Percentiles rank a stretch among this genome's conserved stretches.
phyloP scores from a whole-genome alignment of 768 basidiomycete genomes.

The Rhizopogon rudus region DNA sequence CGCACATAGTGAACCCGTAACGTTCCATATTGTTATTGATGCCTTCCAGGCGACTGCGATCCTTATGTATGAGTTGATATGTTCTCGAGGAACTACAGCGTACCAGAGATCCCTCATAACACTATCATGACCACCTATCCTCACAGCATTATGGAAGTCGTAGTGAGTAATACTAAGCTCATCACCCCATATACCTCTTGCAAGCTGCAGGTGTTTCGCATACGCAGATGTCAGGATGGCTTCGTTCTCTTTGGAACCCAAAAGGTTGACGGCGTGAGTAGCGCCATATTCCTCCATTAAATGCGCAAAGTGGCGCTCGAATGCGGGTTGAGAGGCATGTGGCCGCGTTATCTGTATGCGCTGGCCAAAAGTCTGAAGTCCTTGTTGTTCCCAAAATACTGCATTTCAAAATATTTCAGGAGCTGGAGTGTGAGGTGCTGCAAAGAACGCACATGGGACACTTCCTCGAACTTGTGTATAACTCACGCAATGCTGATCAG shows the following conservation, averaged over 20 bases:
- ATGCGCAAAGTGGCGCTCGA: constrained; percentile 89
- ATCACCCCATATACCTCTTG: constrained; percentile 57
- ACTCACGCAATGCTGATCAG: constrained; percentile 83
- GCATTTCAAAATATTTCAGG: constrained; percentile 11
- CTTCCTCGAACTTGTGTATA: constrained; percentile 94
- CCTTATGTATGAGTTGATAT: constrained; percentile 4
- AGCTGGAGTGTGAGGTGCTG: not conserved
- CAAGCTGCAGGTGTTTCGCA: constrained; percentile 68
- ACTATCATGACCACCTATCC: constrained; percentile 81
- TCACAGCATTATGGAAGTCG: constrained; percentile 88
- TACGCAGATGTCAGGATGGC: constrained; percentile 79
- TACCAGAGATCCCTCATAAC: constrained; percentile 72
- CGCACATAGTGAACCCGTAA: constrained; percentile 84
- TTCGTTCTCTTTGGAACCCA: constrained; percentile 92
- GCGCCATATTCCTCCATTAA: constrained; percentile 82
- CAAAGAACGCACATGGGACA: constrained; percentile 73
- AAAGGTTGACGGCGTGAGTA: constrained; percentile 85
- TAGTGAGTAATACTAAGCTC: constrained; percentile 80
- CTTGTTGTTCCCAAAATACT: constrained; percentile 99
- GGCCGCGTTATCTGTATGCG: constrained; percentile 94
- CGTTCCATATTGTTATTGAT: constrained; percentile 63
- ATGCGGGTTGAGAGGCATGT: constrained; percentile 94
- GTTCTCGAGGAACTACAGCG: constrained; percentile 6
- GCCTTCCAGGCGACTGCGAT: constrained; percentile 52
- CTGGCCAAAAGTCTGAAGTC: constrained; percentile 90